Evolutionary conservation across 2,329 filamentous ascomycete genomes (phyloP).

Genomic region (Diaporthe nobilis): DNA sequence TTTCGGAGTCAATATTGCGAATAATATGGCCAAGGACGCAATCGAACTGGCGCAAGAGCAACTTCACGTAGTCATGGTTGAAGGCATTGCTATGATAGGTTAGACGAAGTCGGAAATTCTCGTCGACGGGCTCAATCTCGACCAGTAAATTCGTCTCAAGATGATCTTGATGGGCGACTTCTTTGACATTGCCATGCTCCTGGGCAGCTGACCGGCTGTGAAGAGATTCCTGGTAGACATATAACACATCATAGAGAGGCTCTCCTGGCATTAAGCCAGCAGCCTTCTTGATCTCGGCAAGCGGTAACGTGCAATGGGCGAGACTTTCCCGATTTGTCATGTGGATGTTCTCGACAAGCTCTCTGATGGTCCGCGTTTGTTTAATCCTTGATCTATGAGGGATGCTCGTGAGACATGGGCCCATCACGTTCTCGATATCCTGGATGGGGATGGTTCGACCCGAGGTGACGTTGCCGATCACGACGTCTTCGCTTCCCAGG

Average conservation of each 20-base stretch:
- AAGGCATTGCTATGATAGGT: conserved; percentile 66
- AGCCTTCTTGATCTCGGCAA: conserved; percentile 78
- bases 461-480: conserved; percentile 85
- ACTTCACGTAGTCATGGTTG: conserved; percentile 65
- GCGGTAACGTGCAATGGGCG: conserved; percentile 72
- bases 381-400: conserved; percentile 77
- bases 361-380: conserved; percentile 64
- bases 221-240: conserved; percentile 87
- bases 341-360: conserved; percentile 77
- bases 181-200: conserved; percentile 56
- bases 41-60: conserved; percentile 75
- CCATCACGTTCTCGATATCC: conserved; percentile 80
- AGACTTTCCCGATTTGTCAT: conserved; percentile 75
- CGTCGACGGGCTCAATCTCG: conserved; percentile 77
- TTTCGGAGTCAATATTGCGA: conserved; percentile 45
- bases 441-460: conserved; percentile 81
- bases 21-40: conserved; percentile 56
- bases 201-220: conserved; percentile 48
- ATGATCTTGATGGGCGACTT: conserved; percentile 76
- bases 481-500: conserved; percentile 74
- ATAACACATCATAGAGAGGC: conserved; percentile 80
- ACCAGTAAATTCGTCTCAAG: conserved; percentile 83
- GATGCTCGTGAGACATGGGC: conserved; percentile 83
- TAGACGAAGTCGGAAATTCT: conserved; percentile 58
- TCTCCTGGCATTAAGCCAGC: conserved; percentile 68